phyloP scores from a whole-genome alignment of 2,329 filamentous ascomycete species.

The Dothiorella sarmentorum region DNA sequence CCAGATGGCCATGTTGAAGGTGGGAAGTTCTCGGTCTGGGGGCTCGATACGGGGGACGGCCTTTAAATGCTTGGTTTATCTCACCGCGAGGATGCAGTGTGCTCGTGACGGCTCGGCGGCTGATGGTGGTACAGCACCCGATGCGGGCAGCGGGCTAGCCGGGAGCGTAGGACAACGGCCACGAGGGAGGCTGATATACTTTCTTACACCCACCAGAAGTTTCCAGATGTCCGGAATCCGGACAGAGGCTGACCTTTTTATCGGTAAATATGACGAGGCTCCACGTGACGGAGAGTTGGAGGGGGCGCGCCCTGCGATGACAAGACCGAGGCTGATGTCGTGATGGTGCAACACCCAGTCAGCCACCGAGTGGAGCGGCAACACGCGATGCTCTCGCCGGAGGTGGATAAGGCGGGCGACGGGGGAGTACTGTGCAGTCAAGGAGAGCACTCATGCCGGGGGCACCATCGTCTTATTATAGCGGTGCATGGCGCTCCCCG shows the following conservation, averaged over 20 bases:
- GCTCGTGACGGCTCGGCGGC: neutral
- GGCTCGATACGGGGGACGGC: neutral
- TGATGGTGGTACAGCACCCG: neutral
- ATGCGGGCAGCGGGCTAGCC: neutral
- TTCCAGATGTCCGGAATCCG: neutral
- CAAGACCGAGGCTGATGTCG: neutral
- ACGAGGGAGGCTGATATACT: constrained; percentile 1
- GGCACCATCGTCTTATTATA: neutral
- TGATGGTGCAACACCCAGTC: neutral
- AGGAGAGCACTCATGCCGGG: neutral
- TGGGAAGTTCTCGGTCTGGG: no score
- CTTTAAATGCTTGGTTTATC: constrained; percentile 1
- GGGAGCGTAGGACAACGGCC: neutral
- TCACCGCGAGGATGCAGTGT: neutral
- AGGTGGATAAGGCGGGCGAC: neutral
- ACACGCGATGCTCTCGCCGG: constrained; percentile 5
- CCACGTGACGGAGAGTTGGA: neutral
- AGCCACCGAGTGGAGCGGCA: neutral
- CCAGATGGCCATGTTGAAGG: constrained; percentile 14
- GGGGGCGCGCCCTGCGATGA: constrained; percentile 5
- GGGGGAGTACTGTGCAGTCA: neutral
- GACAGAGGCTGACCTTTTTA: neutral
- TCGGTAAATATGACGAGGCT: no score
- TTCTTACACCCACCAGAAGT: neutral
- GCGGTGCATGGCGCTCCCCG: neutral